Evolutionary conservation across 2,329 filamentous ascomycete species (phyloP), one percentile per base, ranked within the genome.

Genomic region (Dactylellina haptotyla): DNA sequence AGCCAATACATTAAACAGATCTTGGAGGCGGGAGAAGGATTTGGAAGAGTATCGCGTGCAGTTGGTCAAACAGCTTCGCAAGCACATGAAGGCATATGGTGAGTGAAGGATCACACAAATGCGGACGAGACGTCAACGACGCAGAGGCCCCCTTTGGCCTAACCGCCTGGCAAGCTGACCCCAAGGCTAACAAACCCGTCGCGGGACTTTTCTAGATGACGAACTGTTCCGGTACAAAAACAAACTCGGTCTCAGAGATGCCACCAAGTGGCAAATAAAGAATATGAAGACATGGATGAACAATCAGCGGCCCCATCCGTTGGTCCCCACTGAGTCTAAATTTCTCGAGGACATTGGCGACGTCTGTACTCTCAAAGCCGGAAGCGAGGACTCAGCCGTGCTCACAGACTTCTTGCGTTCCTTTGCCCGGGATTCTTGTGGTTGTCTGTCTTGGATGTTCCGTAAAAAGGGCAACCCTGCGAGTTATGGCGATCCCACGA

Each of bases 11-110:
- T 12, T 65, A 14, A 65, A 72, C 26, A 59, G 67, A 8, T 72
- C 67, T 9, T 72, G 67, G 67, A 64, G 30, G 9, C 50, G 54
- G 26, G 67, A 65, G 54, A 72, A 72, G 30, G 54, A 72, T 48
- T 39, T 72, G 14, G 67, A 72, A 18, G 67, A 72, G 28, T 65
- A 59, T 56, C 45, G 67, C 3, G 54, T 72, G 14, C 39, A 65
- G 9, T 32, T 72, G 14, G 59, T 72, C 14, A 65, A 72, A 26
- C 46, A 32, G 39, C 34, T 72, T 6, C 51, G 67, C 32, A 61
- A 72, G 28, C 53, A 61, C 16, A 72, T 72, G 67, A 72, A 72
- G 30, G 51, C 26, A 6, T 72, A 72, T 18, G 67, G 67, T 72
- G 37, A 14, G 30, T 50, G 30, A 34, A 41, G 53, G 53, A 57